Base-by-base conservation (phyloP, 78 protist genomes). In the Creolimax fragrantissima region DNA sequence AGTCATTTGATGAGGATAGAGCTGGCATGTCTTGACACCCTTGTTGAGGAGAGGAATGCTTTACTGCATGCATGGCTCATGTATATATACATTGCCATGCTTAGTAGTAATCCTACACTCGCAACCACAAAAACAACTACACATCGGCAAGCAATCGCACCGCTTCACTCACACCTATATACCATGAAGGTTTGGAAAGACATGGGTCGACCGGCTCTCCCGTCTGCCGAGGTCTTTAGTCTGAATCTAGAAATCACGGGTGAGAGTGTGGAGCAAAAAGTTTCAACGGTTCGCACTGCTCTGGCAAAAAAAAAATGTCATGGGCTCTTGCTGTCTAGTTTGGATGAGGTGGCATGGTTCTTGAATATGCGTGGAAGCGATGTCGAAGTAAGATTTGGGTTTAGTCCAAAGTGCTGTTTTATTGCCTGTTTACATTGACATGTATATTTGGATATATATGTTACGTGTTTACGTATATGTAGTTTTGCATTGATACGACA, bases 291-390 rank as follows among this genome's bases (percentile, higher is more conserved):
- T 24, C 74, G 32, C 17, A 93, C 4, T 5, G 6, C 17, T 24
- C 4, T 92, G 43, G 35, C 42, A 5, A 66, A 4, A 45, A 32
- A 89, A 2, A 43, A 6, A 3, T 39, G 84, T 37, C 44, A 42
- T 58, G 88, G 66, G 36, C 41, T 92, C 44, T 42, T 93, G 58
- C 88, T 95, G 89, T 24, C 94, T 32, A 92, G 93, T 3, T 89
- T 95, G 74, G 96, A 95, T 81, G 95, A 95, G 74, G 74, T 95
- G 44, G 91, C 92, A 35, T 90, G 93, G 94, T 92, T 91, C 7
- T 41, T 94, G 45, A 94, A 95, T 89, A 17, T 93, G 17, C 92
- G 94, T 37, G 94, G 94, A n/a, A 5, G 66, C 36, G 93, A 89
- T 58, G 6, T 94, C 35, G 44, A 3, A n/a, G n/a, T n/a, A n/a